Percentiles rank a stretch among this genome's conserved stretches.
Conservation (phyloP, 306 rosid genomes). For the Quercus suber region DNA sequence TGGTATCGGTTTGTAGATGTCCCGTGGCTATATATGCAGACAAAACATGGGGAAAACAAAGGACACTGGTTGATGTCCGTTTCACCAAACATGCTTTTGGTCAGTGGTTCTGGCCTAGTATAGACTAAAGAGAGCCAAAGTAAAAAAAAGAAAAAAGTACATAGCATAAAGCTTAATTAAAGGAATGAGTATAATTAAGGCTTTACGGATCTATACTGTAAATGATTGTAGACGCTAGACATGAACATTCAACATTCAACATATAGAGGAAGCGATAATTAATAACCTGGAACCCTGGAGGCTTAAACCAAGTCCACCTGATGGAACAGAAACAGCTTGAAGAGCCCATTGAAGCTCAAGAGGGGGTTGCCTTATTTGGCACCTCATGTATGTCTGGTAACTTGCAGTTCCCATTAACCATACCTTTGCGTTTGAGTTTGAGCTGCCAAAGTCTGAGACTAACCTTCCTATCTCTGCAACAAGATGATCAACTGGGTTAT, state of each 20-base stretch:
- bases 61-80: constrained; percentile 43
- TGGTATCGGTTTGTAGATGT: no score
- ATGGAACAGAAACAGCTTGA: constrained; percentile 87
- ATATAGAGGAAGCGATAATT: not conserved
- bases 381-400: constrained; percentile 77
- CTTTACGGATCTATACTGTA: not conserved
- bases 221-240: not conserved
- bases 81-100: constrained; percentile 32
- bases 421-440: constrained; percentile 40
- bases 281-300: constrained; percentile 78
- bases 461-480: constrained; percentile 66
- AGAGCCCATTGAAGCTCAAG: constrained; percentile 86
- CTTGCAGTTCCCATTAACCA: constrained; percentile 81
- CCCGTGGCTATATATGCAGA: constrained; percentile 25
- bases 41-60: constrained; percentile 44
- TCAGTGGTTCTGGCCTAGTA: constrained; percentile 36
- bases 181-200: constrained; percentile 8
- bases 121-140: constrained; percentile 21
- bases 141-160: not conserved
- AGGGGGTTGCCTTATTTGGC: constrained; percentile 81
- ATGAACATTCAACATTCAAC: not conserved
- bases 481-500: constrained; percentile 54
- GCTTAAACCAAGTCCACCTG: constrained; percentile 76
- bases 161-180: constrained; percentile 22
- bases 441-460: constrained; percentile 33